Conservation (phyloP, 2,329 filamentous ascomycete species). For the Fusarium tjaetaba region DNA sequence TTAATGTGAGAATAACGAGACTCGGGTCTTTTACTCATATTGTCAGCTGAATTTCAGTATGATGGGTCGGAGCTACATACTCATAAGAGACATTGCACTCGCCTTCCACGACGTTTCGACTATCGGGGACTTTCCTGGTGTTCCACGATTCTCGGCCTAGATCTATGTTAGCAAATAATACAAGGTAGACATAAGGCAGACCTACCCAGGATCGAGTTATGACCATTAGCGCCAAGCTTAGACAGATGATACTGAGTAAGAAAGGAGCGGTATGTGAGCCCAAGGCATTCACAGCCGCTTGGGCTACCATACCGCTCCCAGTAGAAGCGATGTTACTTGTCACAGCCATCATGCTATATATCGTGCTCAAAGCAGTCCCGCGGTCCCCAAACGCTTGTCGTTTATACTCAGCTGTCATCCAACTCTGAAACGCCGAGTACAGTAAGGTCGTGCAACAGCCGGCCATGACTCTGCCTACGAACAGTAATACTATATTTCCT, state of each 20-base stretch:
- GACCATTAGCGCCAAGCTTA: background rate
- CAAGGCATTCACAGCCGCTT: background rate
- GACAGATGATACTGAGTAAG: background rate
- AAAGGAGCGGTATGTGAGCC: background rate
- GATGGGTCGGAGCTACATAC: rapidly evolving
- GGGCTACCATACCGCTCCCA: background rate
- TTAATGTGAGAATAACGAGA: rapidly evolving
- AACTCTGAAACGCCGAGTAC: background rate
- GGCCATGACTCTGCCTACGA: background rate
- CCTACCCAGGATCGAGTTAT: background rate
- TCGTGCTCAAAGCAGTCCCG: background rate
- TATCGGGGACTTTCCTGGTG: rapidly evolving
- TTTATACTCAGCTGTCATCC: background rate
- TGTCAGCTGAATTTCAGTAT: background rate
- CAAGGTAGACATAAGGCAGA: rapidly evolving
- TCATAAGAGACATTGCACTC: rapidly evolving
- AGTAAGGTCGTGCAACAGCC: background rate
- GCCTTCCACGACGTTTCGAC: background rate
- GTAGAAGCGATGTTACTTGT: background rate
- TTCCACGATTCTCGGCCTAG: background rate
- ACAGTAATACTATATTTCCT: rapidly evolving
- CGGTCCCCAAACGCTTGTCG: background rate
- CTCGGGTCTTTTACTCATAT: background rate
- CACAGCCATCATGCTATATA: background rate
- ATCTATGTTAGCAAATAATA: rapidly evolving